Conservation (phyloP, 805 yeast genomes). For the Wickerhamiella hasegawae region DNA sequence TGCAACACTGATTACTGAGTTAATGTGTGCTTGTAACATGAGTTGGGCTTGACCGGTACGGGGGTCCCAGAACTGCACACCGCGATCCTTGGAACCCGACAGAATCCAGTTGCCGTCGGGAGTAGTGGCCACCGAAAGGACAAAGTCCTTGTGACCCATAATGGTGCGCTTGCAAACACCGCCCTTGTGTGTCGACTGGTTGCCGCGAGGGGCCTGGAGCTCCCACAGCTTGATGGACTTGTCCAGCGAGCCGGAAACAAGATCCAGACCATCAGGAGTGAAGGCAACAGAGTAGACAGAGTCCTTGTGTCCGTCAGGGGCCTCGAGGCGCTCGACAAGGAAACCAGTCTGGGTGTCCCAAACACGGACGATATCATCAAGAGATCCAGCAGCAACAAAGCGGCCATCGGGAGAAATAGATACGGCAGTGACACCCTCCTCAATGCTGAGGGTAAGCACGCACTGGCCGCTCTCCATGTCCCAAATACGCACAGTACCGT, state of each 20-base stretch:
- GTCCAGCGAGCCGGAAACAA: slow-evolving; percentile 89
- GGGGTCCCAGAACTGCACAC: slow-evolving; percentile 95
- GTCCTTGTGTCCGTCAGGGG: slow-evolving; percentile 92
- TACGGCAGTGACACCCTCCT: slow-evolving; percentile 96
- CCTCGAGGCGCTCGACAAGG: slow-evolving; percentile 80
- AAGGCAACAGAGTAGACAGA: slow-evolving; percentile 91
- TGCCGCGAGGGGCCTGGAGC: slow-evolving; percentile 36
- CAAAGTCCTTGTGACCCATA: slow-evolving; percentile 93
- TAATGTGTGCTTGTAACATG: slow-evolving; percentile 94
- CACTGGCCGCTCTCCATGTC: slow-evolving; percentile 82
- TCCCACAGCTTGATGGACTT: slow-evolving; percentile 95
- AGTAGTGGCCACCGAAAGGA: slow-evolving; percentile 81
- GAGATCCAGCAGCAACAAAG: slow-evolving; percentile 88
- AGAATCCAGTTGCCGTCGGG: slow-evolving; percentile 83
- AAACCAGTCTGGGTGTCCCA: slow-evolving; percentile 93
- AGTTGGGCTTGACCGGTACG: slow-evolving; percentile 77
- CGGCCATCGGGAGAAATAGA: slow-evolving; percentile 93
- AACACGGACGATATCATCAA: slow-evolving; percentile 88
- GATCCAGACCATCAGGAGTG: slow-evolving; percentile 78
- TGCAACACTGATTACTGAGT: slow-evolving; percentile 87
- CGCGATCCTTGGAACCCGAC: slow-evolving; percentile 93
- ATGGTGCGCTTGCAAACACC: slow-evolving; percentile 72
- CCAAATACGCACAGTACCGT: slow-evolving; percentile 93
- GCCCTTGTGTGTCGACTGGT: slow-evolving; percentile 24
- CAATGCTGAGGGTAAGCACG: slow-evolving; percentile 73